phyloP scores from a whole-genome alignment of 352 stramenopile species.

The Aphanomyces cochlioides region DNA sequence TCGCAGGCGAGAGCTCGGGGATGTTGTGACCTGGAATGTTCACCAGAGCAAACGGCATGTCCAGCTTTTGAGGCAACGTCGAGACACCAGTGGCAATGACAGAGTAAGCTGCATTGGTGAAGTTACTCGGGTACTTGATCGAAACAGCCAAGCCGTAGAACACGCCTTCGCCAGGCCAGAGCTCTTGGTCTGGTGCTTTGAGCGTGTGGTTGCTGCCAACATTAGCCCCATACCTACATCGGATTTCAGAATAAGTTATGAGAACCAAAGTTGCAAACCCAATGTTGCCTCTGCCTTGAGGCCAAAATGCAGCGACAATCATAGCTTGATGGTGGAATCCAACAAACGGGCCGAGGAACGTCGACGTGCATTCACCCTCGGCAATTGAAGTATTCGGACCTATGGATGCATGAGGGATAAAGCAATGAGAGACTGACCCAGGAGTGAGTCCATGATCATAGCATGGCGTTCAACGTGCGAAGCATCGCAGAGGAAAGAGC shows the following conservation, averaged over 20 bases:
- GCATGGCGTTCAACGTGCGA: conserved; percentile 76
- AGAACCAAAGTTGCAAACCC: conserved; percentile 48
- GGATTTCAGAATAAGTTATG: conserved; percentile 12
- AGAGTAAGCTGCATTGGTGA: conserved; percentile 88
- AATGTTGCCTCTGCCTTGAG: conserved; percentile 90
- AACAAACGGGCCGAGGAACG: conserved; percentile 91
- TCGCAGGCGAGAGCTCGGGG: conserved; percentile 65
- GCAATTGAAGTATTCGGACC: conserved; percentile 75
- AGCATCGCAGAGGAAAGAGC: conserved; percentile 71
- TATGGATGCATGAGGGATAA: neutral
- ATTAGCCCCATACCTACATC: conserved; percentile 74
- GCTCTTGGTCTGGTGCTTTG: conserved; percentile 87
- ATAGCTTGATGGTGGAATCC: conserved; percentile 93
- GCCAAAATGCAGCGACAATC: conserved; percentile 90
- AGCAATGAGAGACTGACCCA: conserved; percentile 39
- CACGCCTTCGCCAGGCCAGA: conserved; percentile 89
- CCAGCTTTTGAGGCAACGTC: conserved; percentile 81
- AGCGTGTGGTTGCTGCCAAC: conserved; percentile 97
- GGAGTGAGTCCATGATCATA: conserved; percentile 79
- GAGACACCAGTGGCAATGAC: conserved; percentile 92
- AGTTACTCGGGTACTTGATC: conserved; percentile 95
- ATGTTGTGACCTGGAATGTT: conserved; percentile 75
- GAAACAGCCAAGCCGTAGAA: conserved; percentile 94
- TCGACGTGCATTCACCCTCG: conserved; percentile 88
- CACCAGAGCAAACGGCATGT: conserved; percentile 79